Evolutionary conservation across 1,284 basidiomycete species (phyloP).

Genomic region (Sparassis latifolia): DNA sequence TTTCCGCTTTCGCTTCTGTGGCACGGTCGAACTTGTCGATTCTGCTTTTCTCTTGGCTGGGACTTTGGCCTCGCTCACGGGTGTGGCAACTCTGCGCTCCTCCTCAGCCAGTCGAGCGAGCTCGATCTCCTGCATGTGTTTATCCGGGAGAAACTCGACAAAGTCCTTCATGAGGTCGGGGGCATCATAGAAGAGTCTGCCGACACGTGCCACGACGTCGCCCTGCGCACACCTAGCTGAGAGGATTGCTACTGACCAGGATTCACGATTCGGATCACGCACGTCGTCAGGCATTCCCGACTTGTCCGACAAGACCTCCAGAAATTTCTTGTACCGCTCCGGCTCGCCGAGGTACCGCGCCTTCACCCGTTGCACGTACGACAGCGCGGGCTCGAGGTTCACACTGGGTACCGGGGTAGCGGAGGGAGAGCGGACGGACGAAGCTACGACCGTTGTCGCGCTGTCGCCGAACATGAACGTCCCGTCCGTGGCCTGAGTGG

Average conservation of each 20-base stretch:
- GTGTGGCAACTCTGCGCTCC: constrained; percentile 7
- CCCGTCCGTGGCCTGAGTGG: constrained; percentile 28
- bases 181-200: constrained; percentile 80
- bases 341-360: constrained; percentile 80
- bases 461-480: constrained; percentile 10
- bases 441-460: background rate
- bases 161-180: constrained; percentile 91
- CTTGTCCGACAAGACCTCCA: constrained; percentile 81
- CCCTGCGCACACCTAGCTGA: constrained; percentile 31
- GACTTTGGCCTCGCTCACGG: constrained; percentile 9
- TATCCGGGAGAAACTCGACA: constrained; percentile 84
- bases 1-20: constrained; percentile 64
- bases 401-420: background rate
- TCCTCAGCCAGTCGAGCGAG: constrained; percentile 19
- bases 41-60: constrained; percentile 14
- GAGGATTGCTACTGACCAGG: constrained; percentile 39
- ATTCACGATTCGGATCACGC: constrained; percentile 44
- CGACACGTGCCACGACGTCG: constrained; percentile 83
- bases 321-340: constrained; percentile 90
- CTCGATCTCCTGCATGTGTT: constrained; percentile 42
- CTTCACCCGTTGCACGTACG: constrained; percentile 97
- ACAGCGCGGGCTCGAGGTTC: constrained; percentile 69
- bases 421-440: background rate
- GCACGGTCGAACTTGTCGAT: constrained; percentile 27
- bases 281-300: constrained; percentile 59